These are phyloP conservation scores for Metschnikowia vanudenii DNA, from an alignment of 805 yeast genomes.

Conservation along the genomic window DNA sequence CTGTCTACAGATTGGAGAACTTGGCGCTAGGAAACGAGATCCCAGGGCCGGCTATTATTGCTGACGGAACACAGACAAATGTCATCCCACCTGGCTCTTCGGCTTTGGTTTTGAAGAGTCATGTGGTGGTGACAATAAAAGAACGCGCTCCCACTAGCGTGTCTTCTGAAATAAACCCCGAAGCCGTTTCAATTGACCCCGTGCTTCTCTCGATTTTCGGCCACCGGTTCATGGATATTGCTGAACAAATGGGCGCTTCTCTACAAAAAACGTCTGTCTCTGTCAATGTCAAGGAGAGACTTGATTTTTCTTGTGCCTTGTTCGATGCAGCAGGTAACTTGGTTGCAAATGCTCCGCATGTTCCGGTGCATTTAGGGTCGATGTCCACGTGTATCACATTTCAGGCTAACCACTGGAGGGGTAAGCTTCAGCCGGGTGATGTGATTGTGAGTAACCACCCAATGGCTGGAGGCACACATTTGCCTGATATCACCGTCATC, in stretches of 20 bases:
- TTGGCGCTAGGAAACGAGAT: constrained; percentile 14
- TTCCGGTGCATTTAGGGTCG: constrained; percentile 47
- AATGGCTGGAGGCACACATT: constrained; percentile 43
- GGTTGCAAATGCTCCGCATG: constrained; percentile 48
- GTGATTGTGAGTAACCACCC: constrained; percentile 46
- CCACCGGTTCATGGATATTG: constrained; percentile 24
- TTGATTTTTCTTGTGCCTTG: constrained; percentile 47
- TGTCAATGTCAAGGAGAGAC: constrained; percentile 44
- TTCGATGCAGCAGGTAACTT: constrained; percentile 43
- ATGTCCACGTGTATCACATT: constrained; percentile 48
- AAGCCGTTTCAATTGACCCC: constrained; percentile 13
- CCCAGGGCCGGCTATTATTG: constrained; percentile 21
- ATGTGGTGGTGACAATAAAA: constrained; percentile 16
- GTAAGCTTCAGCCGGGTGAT: constrained; percentile 40
- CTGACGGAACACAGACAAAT: constrained; percentile 23
- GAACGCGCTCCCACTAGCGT: not conserved
- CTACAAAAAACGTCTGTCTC: constrained; percentile 46
- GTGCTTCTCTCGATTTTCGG: constrained; percentile 22
- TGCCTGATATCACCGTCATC: constrained; percentile 72
- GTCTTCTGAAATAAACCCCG: not conserved
- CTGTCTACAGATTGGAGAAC: constrained; percentile 17
- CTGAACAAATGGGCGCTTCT: constrained; percentile 45
- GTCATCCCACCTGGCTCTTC: constrained; percentile 17
- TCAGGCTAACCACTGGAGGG: constrained; percentile 40
- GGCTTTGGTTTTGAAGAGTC: constrained; percentile 19